These are phyloP conservation scores for Fusarium abutilonis DNA, from an alignment of 2,329 filamentous ascomycete species.

Conservation along the genomic window DNA sequence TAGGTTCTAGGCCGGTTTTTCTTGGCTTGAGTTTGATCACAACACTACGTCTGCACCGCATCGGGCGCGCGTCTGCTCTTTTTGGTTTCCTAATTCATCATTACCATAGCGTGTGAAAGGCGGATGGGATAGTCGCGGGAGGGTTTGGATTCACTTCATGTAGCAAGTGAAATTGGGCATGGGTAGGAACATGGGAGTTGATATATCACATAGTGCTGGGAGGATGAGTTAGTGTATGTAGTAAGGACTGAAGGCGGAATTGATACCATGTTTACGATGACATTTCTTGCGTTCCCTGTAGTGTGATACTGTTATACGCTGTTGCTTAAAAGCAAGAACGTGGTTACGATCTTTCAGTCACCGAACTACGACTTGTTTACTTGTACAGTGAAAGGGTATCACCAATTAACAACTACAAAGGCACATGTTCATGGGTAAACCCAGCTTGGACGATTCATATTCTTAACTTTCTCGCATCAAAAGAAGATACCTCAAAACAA, in stretches of 20 bases:
- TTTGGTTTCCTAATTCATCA: conserved; percentile 14
- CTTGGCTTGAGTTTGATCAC: conserved; percentile 32
- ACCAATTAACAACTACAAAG: conserved; percentile 9
- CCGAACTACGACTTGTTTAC: background rate
- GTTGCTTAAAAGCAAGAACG: too few species aligned
- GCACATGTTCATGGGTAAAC: conserved; percentile 36
- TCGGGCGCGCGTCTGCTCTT: conserved; percentile 12
- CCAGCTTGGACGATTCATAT: conserved; percentile 42
- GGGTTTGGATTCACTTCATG: conserved; percentile 25
- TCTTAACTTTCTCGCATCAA: conserved; percentile 44
- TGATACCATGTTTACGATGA: conserved; percentile 41
- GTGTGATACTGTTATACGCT: background rate
- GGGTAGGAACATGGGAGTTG: conserved; percentile 19
- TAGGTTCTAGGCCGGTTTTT: conserved; percentile 13
- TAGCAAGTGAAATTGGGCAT: conserved; percentile 15
- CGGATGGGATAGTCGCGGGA: background rate
- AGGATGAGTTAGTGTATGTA: conserved; percentile 34
- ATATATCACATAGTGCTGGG: conserved; percentile 13
- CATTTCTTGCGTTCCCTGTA: background rate
- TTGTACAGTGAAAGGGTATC: background rate
- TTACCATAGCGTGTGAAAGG: conserved; percentile 1
- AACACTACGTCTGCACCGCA: conserved; percentile 25
- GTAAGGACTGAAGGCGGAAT: conserved; percentile 33
- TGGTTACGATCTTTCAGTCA: background rate
- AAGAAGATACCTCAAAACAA: conserved; percentile 39